Evolutionary conservation across 1,284 basidiomycete genomes (phyloP), one percentile per base, ranked within the genome.

Genomic region (Prillingera fragicola): DNA sequence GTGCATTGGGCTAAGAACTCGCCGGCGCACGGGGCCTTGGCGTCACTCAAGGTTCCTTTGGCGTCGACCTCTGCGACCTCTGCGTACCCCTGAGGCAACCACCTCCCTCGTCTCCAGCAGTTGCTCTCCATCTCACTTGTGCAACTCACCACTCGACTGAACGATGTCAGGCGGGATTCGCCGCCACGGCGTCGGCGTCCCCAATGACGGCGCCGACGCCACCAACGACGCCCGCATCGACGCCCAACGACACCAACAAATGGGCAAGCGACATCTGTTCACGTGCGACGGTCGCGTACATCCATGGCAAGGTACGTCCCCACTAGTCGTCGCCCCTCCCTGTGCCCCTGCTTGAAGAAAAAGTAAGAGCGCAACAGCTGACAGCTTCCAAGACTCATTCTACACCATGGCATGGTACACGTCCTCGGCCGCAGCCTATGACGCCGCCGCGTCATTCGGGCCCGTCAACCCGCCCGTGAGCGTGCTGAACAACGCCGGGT

Each of bases 401-500:
- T 65, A 62, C 38, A 62, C 61, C 13, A 49, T 55, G 27, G 36
- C 61, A 9, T 68, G 60, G 49, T 69, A 61, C 49, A 58, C 52
- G 5, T 29, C 47, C 1, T 39, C 34, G 26, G 36, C 49, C 34
- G 37, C 47, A 14, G 55, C 50, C 3, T 69, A 59, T 41, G 62
- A 66, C 41, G 24, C 33, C 6, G 54, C 50, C 5, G 65, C 62
- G 9, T 57, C 55, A 4, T 43, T 35, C 8, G 64, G 62, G 10
- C 51, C 57, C 1, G 55, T 65, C 23, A 42, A 66, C 29, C 62
- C 62, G 4, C 67, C 67, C 4, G 37, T 36, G 18, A 43, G 42
- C 12, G 41, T 41, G 17, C 36, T 39, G 14, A 43, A 15, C n/a
- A 29, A 29, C 19, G 22, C 22, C 18, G 33, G 23, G 24, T 29